A percentile compares a stretch with the other conserved stretches of the same genome.
Conservation (phyloP, 129 eudicot species). For the Chrysanthemum lavandulifolium region DNA sequence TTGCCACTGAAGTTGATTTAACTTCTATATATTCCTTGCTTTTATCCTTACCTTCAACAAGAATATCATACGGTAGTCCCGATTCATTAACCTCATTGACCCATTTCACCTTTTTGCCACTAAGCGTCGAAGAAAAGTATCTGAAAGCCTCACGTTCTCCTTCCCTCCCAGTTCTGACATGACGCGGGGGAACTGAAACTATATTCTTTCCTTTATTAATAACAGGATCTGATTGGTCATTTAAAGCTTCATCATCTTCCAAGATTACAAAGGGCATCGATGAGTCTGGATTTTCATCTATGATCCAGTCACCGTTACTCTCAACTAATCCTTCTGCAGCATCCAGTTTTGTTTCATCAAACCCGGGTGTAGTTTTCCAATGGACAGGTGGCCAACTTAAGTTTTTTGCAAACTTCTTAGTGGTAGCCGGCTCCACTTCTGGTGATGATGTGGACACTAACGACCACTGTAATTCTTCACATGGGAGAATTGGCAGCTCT, state of each 20-base stretch:
- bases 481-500: slow-evolving; percentile 68
- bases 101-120: slow-evolving; percentile 48
- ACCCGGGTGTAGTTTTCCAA: slow-evolving; percentile 90
- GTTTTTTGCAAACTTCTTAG: slow-evolving; percentile 9
- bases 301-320: not conserved
- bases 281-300: not conserved
- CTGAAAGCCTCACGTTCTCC: slow-evolving; percentile 63
- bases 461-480: slow-evolving; percentile 63
- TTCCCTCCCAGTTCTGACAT: slow-evolving; percentile 46
- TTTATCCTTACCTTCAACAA: slow-evolving; percentile 35
- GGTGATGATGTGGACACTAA: slow-evolving; percentile 34
- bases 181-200: slow-evolving; percentile 12
- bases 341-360: slow-evolving; percentile 25
- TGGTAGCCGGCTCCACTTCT: not conserved
- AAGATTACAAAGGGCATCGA: not conserved
- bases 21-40: slow-evolving; percentile 64
- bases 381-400: slow-evolving; percentile 85
- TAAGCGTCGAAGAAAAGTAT: slow-evolving; percentile 31
- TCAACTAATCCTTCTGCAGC: slow-evolving; percentile 12
- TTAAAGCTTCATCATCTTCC: not conserved
- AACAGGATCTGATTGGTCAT: not conserved
- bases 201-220: not conserved
- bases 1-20: slow-evolving; percentile 49
- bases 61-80: slow-evolving; percentile 68
- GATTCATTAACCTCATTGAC: slow-evolving; percentile 65